A percentile compares a stretch with the other conserved stretches of the same genome.
Evolutionary conservation across 1,284 basidiomycete species (phyloP).

Genomic region (Sporisorium scitamineum): DNA sequence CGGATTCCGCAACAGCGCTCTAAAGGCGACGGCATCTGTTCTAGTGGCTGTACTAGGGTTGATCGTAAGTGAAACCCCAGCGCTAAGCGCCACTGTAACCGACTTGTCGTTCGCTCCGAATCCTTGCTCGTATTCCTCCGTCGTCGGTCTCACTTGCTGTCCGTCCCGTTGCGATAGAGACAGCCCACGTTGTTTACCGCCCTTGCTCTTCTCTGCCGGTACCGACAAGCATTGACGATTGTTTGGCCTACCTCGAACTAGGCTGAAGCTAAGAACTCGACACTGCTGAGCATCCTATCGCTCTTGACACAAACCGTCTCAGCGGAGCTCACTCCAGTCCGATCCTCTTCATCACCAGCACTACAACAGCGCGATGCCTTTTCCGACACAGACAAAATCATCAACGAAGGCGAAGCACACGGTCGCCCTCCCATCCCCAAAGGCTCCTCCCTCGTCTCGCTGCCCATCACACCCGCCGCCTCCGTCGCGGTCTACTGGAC

Average conservation of each 20-base stretch:
- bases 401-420: constrained; percentile 56
- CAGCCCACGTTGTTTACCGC: neutral
- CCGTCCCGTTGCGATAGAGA: neutral
- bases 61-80: too few species aligned
- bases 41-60: too few species aligned
- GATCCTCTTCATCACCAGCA: constrained; percentile 1
- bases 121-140: neutral
- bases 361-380: constrained; percentile 35
- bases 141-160: neutral
- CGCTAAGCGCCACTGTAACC: neutral
- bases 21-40: too few species aligned
- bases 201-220: neutral
- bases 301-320: constrained; percentile 1
- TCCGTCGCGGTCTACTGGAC: constrained; percentile 57
- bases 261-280: too few species aligned
- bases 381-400: constrained; percentile 28
- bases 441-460: constrained; percentile 46
- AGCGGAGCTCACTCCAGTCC: constrained; percentile 2
- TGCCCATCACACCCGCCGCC: constrained; percentile 38
- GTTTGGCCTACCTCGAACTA: neutral
- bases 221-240: too few species aligned
- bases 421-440: constrained; percentile 31
- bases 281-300: constrained; percentile 14
- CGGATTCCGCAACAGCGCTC: neutral
- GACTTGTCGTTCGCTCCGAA: constrained; percentile 1